phyloP scores from a whole-genome alignment of 2,329 filamentous ascomycete species.

The Pseudogymnoascus sp. region DNA sequence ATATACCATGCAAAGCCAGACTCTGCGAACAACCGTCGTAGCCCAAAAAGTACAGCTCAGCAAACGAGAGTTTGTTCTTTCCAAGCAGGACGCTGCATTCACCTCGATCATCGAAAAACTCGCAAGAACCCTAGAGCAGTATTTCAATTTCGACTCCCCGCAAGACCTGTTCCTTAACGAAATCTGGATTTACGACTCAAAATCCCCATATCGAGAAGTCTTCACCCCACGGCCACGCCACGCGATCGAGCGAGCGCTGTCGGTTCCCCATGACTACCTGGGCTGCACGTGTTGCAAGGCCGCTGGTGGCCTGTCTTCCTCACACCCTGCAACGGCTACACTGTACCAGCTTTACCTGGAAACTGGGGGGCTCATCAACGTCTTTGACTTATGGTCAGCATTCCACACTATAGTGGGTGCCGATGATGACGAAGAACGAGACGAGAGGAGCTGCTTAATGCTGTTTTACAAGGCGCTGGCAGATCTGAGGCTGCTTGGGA shows the following conservation, averaged over 20 bases:
- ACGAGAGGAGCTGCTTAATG: constrained; percentile 56
- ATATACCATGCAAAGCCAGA: constrained; percentile 65
- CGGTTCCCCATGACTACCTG: constrained; percentile 70
- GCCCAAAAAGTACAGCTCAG: constrained; percentile 77
- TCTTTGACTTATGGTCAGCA: constrained; percentile 72
- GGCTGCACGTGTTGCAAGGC: constrained; percentile 62
- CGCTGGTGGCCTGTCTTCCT: constrained; percentile 48
- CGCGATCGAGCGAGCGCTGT: constrained; percentile 65
- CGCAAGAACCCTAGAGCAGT: constrained; percentile 43
- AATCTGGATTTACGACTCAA: constrained; percentile 68
- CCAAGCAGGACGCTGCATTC: constrained; percentile 64
- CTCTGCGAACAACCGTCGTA: constrained; percentile 69
- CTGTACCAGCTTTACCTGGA: constrained; percentile 76
- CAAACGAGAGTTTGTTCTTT: constrained; percentile 65
- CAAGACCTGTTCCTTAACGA: constrained; percentile 58
- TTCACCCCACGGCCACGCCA: constrained; percentile 68
- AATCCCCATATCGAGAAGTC: constrained; percentile 63
- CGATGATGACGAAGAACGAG: constrained; percentile 33
- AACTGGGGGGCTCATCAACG: constrained; percentile 69
- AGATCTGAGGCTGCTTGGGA: constrained; percentile 77
- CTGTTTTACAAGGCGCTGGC: constrained; percentile 82
- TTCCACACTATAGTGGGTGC: constrained; percentile 56
- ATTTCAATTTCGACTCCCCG: constrained; percentile 37
- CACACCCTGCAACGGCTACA: constrained; percentile 64
- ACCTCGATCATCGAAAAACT: constrained; percentile 58